A percentile compares a stretch with the other conserved stretches of the same genome.
Evolutionary conservation across 495 filamentous ascomycete species (phyloP).

Genomic region (Hyaloscypha hepaticicola): DNA sequence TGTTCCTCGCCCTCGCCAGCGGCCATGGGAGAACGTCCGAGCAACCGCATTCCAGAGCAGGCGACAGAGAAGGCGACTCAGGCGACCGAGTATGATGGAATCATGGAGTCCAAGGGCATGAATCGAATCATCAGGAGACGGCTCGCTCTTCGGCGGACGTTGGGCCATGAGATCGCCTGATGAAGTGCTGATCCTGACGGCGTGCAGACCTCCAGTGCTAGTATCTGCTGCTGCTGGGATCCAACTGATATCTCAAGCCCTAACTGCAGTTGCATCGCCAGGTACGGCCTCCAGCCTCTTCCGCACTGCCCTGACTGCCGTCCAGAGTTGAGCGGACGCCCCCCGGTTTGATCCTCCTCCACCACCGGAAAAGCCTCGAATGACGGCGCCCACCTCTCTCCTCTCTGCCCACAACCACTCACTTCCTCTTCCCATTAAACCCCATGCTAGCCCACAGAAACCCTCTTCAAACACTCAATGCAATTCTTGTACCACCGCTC

Average conservation of each 20-base stretch:
- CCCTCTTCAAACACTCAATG: slow-evolving; percentile 1
- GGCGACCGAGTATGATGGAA: neutral
- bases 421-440: neutral
- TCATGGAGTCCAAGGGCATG: neutral
- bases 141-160: neutral
- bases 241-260: neutral
- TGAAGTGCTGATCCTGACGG: neutral
- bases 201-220: neutral
- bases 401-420: neutral
- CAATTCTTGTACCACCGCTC: neutral
- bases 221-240: neutral
- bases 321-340: neutral
- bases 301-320: neutral
- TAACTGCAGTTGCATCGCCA: neutral
- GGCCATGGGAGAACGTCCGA: neutral
- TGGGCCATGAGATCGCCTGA: neutral
- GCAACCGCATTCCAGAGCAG: neutral
- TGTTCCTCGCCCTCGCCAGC: neutral
- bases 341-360: neutral
- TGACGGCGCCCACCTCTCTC: neutral
- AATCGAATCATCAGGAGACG: neutral
- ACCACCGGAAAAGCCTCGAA: neutral
- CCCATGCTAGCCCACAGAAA: neutral
- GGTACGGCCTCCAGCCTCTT: neutral
- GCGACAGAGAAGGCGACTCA: too few relatives aligned